A percentile compares a stretch with the other conserved stretches of the same genome.
These are phyloP conservation scores for Plantago coronopus DNA, from an alignment of 305 asterid species.

Conservation along the genomic window DNA sequence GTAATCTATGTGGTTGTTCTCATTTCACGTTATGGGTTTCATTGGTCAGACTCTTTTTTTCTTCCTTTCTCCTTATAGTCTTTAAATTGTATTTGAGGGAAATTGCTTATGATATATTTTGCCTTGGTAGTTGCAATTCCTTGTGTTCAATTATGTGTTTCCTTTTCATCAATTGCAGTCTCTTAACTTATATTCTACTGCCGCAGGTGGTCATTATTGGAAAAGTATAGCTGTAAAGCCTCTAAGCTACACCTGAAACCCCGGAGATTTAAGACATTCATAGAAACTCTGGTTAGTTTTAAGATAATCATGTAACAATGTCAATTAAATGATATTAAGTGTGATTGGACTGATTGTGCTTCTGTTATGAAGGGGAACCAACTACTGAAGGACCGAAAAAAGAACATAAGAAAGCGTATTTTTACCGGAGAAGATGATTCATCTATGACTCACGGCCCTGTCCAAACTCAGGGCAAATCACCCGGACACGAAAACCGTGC, in stretches of 20 bases:
- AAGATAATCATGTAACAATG: constrained; percentile 18
- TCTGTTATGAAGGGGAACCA: constrained; percentile 74
- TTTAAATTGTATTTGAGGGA: no score
- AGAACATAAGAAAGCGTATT: constrained; percentile 59
- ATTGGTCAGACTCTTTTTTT: no score
- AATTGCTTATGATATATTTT: no score
- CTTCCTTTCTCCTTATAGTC: no score
- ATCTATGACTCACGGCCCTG: constrained; percentile 34
- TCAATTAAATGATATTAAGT: constrained; percentile 16
- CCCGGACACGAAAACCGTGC: constrained; percentile 54
- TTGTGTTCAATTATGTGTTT: neutral
- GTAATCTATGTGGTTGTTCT: no score
- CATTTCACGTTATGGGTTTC: no score
- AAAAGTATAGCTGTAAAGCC: constrained; percentile 96
- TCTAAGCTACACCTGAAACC: constrained; percentile 99
- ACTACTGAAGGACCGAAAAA: constrained; percentile 89
- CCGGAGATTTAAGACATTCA: constrained; percentile 86
- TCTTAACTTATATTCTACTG: constrained; percentile 20
- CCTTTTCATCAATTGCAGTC: neutral
- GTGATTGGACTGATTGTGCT: constrained; percentile 29
- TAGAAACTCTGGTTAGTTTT: constrained; percentile 84
- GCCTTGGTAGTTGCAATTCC: no score
- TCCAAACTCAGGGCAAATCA: constrained; percentile 52
- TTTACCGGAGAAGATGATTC: constrained; percentile 64
- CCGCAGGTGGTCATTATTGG: constrained; percentile 95